Conservation (phyloP, 2,329 filamentous ascomycete species). For the Botrytis squamosa region DNA sequence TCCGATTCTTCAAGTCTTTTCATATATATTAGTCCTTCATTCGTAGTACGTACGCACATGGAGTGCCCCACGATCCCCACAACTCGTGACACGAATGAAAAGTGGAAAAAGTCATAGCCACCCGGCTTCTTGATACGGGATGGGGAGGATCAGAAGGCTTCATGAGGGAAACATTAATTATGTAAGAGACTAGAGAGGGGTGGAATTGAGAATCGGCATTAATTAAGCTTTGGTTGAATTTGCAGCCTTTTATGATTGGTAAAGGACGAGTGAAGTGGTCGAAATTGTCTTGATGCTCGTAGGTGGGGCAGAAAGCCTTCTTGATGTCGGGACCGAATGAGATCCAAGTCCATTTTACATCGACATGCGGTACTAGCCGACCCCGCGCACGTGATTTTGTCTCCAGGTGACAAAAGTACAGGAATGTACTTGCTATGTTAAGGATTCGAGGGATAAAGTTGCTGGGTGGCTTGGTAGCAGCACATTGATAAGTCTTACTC, state of each 20-base stretch:
- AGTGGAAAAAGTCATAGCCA: conserved; percentile 15
- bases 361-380: background rate
- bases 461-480: background rate
- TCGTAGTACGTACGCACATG: background rate
- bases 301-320: background rate
- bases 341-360: background rate
- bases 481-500: background rate
- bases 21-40: background rate
- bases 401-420: background rate
- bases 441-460: background rate
- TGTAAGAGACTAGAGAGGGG: background rate
- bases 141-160: background rate
- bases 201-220: background rate
- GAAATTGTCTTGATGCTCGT: background rate
- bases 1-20: background rate
- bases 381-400: background rate
- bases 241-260: background rate
- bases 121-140: conserved; percentile 10
- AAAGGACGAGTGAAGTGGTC: background rate
- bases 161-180: background rate
- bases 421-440: background rate
- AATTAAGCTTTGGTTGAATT: background rate
- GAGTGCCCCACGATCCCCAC: conserved; percentile 16
- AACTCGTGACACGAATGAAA: background rate
- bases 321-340: conserved; percentile 1